Evolutionary conservation across 2,329 filamentous ascomycete genomes (phyloP), one percentile per base, ranked within the genome.

Genomic region (Fusarium secorum): DNA sequence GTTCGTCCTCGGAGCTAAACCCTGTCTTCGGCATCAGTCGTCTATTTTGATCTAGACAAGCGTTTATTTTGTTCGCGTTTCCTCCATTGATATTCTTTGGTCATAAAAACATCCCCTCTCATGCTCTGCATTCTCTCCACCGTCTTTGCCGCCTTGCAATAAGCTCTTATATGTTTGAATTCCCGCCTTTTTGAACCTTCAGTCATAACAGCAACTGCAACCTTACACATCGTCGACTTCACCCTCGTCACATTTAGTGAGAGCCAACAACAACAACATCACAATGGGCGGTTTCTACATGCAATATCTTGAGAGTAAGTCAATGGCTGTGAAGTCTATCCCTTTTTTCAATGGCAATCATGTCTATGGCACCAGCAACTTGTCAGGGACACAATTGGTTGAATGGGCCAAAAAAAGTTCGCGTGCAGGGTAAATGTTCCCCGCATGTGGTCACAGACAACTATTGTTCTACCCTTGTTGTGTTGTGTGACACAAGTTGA

Each of bases 231-330:
- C 49, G 57, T 63, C 64, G 46, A 55, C 41, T 56, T 65, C 60
- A 60, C 59, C 53, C 35, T 58, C 35, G 55, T 45, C 46, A 53
- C 73, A 56, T 78, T 78, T 77, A 75, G 72, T 73, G 22, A 66
- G 48, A 64, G 28, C 36, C 60, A 65, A 32, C 66, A 63, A 28
- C 65, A 66, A 49, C 62, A 74, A 71, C 68, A 73, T 60, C 79
- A 86, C 74, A 70, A 90, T 90, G 88, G 85, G 84, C 75, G 89
- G 89, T 71, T 91, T 90, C 78, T 91, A 91, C 78, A 91, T 91
- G 86, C 89, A 92, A 77, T 93, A 93, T 79, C 85, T 92, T 72
- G 89, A 91, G 79, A 92, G 90, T 92, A 90, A 88, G 90, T 91
- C 74, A 54, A 66, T 57, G 72, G 73, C 59, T 58, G 55, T 66